Evolutionary conservation across 257 asterid genomes (phyloP).

Genomic region (Parsonsia alboflavescens): DNA sequence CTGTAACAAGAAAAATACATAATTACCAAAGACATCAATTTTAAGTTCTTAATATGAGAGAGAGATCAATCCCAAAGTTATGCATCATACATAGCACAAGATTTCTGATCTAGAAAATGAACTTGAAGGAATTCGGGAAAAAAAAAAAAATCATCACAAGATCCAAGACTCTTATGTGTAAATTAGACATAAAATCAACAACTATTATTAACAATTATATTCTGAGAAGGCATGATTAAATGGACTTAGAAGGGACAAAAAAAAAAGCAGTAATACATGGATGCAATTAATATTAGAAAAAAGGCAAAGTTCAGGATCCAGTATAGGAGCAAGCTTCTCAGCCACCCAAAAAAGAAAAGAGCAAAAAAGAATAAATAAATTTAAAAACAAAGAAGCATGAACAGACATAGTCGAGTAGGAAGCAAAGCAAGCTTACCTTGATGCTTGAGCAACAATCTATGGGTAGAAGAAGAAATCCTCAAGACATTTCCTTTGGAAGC

Average conservation of each 20-base stretch:
- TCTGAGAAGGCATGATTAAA: not conserved
- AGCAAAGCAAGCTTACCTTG: constrained; percentile 4
- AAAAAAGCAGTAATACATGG: not conserved
- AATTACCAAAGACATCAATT: not conserved
- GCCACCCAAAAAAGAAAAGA: not conserved
- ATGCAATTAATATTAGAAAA: not conserved
- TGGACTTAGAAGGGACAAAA: not conserved
- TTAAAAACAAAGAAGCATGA: not conserved
- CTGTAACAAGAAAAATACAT: not conserved
- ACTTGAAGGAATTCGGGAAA: too few relatives aligned
- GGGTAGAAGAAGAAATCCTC: not conserved
- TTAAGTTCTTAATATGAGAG: not conserved
- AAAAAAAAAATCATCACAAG: not conserved
- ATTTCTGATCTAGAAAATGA: not conserved
- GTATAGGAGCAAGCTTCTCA: not conserved
- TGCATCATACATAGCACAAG: not conserved
- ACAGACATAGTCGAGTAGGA: not conserved
- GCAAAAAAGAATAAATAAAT: not conserved
- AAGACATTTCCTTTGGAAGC: not conserved
- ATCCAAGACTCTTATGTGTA: not conserved
- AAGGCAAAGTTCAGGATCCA: not conserved
- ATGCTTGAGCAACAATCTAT: too few relatives aligned
- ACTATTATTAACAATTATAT: not conserved
- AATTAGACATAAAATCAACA: not conserved
- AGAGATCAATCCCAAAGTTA: not conserved